A percentile compares a stretch with the other conserved stretches of the same genome.
These are phyloP conservation scores for Hsuehochloa calcarea DNA, from an alignment of 176 grass and related monocot species.

Conservation along the genomic window DNA sequence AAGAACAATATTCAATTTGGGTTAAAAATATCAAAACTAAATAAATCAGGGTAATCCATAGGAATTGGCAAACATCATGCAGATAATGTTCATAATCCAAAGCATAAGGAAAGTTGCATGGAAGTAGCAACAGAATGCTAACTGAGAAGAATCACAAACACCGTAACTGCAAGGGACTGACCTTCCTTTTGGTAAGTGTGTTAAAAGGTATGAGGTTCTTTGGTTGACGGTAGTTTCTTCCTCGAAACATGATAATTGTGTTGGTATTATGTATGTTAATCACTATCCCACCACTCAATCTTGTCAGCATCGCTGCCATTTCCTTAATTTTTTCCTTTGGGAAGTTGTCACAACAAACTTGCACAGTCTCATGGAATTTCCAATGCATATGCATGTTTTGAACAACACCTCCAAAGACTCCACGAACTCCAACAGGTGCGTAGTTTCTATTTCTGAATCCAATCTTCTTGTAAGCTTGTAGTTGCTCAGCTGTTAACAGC, in stretches of 20 bases:
- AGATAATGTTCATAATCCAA: not conserved
- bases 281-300: constrained; percentile 94
- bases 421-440: constrained; percentile 90
- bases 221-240: constrained; percentile 93
- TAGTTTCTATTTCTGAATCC: constrained; percentile 98
- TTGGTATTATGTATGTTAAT: constrained; percentile 96
- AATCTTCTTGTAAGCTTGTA: constrained; percentile 97
- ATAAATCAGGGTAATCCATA: not conserved
- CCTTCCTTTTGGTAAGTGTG: constrained; percentile 98
- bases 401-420: constrained; percentile 99
- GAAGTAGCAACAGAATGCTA: not conserved
- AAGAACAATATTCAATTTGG: not conserved
- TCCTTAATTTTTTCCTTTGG: constrained; percentile 98
- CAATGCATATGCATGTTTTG: constrained; percentile 99
- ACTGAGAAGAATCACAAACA: constrained; percentile 6
- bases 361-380: constrained; percentile 98
- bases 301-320: constrained; percentile 92
- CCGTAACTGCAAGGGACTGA: constrained; percentile 29
- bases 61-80: not conserved
- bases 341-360: constrained; percentile 96
- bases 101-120: constrained; percentile 10
- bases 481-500: constrained; percentile 77
- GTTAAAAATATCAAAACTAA: not conserved
- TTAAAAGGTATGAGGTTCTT: constrained; percentile 99
- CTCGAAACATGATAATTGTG: constrained; percentile 98